phyloP scores from a whole-genome alignment of 352 stramenopile genomes.

The Phytophthora podocarpi region DNA sequence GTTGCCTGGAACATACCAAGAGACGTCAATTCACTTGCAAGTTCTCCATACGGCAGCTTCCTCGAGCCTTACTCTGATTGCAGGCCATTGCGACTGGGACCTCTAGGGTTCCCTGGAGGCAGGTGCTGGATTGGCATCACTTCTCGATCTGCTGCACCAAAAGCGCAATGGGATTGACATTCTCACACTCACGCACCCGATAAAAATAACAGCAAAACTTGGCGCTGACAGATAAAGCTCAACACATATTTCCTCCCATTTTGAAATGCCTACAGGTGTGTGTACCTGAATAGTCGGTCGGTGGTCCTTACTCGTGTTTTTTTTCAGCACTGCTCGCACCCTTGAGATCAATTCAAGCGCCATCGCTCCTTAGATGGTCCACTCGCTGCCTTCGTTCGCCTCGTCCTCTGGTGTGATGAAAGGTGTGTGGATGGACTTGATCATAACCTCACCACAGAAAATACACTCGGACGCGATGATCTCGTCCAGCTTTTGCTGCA shows the following conservation, averaged over 20 bases:
- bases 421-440: conserved; percentile 93
- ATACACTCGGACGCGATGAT: conserved; percentile 95
- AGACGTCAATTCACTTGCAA: not conserved
- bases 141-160: not conserved
- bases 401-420: conserved; percentile 93
- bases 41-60: too few species aligned
- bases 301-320: not conserved
- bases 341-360: conserved; percentile 1
- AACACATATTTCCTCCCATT: conserved; percentile 34
- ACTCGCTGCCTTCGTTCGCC: conserved; percentile 75
- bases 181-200: not conserved
- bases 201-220: conserved; percentile 29
- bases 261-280: not conserved
- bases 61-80: conserved; percentile 26
- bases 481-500: conserved; percentile 93
- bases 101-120: not conserved
- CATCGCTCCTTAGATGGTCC: conserved; percentile 66
- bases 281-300: not conserved
- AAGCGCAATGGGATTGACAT: conserved; percentile 6
- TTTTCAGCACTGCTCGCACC: conserved; percentile 1
- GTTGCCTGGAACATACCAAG: conserved; percentile 15
- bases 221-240: conserved; percentile 9
- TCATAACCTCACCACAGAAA: conserved; percentile 96
- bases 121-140: conserved; percentile 7
- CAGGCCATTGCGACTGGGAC: not conserved